Evolutionary conservation across 139 green algal genomes (phyloP).

Genomic region (Chlamydomonas schloesseri): DNA sequence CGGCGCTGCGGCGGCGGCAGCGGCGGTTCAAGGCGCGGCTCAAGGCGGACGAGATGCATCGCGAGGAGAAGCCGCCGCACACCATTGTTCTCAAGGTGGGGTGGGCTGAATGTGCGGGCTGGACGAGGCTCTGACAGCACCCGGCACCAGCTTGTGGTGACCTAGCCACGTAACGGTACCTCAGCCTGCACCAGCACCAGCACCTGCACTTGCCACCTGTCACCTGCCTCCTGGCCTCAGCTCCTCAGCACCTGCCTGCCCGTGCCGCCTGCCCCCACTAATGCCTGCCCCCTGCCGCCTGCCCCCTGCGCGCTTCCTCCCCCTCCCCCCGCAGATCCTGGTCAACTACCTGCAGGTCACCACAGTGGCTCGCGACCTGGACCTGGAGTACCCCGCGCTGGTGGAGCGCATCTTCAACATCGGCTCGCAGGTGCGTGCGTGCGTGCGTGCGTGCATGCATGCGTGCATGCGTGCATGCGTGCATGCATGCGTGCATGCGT

Average conservation of each 20-base stretch:
- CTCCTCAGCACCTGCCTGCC: too few species aligned
- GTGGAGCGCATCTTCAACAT: background rate
- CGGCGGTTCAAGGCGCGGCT: background rate
- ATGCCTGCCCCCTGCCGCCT: too few species aligned
- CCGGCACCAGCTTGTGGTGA: too few species aligned
- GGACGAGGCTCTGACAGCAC: too few species aligned
- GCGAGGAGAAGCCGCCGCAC: slow-evolving; percentile 28
- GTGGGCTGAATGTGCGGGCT: background rate
- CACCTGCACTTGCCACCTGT: too few species aligned
- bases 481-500: too few species aligned
- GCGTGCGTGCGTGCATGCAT: background rate
- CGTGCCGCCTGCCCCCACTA: too few species aligned
- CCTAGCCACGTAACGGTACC: too few species aligned
- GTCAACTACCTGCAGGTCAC: slow-evolving; percentile 37
- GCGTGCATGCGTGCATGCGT: background rate
- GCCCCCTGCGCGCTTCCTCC: too few species aligned
- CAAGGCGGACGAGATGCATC: slow-evolving; percentile 8
- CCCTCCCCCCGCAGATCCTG: slow-evolving; percentile 7
- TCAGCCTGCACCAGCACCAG: too few species aligned
- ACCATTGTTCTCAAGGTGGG: slow-evolving; percentile 26
- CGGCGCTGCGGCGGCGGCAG: background rate
- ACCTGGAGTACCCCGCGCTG: slow-evolving; percentile 14
- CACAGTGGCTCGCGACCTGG: background rate
- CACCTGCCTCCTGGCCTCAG: too few species aligned
- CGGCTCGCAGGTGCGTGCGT: background rate